A percentile compares a stretch with the other conserved stretches of the same genome.
phyloP scores from a whole-genome alignment of 148 eudicot genomes.

The Rhododendron ferrugineum region DNA sequence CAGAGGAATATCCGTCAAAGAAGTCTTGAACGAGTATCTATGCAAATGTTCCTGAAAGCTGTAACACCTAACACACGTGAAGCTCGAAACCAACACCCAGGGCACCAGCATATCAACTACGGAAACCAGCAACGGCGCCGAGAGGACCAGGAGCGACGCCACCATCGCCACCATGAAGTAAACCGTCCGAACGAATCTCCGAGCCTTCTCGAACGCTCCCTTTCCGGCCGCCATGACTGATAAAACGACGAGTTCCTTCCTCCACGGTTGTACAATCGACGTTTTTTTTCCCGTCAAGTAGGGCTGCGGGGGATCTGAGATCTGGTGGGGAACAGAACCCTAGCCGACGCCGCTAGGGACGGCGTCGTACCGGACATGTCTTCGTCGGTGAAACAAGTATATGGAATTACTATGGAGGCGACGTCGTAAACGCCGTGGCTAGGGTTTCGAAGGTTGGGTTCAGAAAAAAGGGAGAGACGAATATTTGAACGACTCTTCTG shows the following conservation, averaged over 20 bases:
- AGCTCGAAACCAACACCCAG: conserved; percentile 60
- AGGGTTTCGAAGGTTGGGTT: background rate
- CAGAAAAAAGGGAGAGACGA: background rate
- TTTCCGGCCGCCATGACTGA: conserved; percentile 25
- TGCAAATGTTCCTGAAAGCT: conserved; percentile 52
- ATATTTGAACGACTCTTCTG: background rate
- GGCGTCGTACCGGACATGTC: conserved; percentile 22
- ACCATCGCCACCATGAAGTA: conserved; percentile 89
- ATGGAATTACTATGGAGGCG: background rate
- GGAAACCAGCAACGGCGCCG: conserved; percentile 65
- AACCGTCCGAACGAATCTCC: conserved; percentile 55
- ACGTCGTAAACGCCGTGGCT: background rate
- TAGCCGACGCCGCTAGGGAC: conserved; percentile 15
- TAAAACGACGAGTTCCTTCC: background rate
- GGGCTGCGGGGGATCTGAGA: conserved; percentile 38
- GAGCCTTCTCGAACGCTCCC: conserved; percentile 50
- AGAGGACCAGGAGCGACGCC: conserved; percentile 60
- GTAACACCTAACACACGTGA: conserved; percentile 64
- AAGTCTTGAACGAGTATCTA: conserved; percentile 68
- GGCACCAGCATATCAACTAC: conserved; percentile 67
- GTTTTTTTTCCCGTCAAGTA: conserved; percentile 8
- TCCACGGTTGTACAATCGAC: background rate
- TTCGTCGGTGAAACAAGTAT: background rate
- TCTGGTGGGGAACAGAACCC: conserved; percentile 30
- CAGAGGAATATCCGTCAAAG: conserved; percentile 80